Evolutionary conservation across 306 rosid genomes (phyloP).

Genomic region (Ziziphus jujuba): DNA sequence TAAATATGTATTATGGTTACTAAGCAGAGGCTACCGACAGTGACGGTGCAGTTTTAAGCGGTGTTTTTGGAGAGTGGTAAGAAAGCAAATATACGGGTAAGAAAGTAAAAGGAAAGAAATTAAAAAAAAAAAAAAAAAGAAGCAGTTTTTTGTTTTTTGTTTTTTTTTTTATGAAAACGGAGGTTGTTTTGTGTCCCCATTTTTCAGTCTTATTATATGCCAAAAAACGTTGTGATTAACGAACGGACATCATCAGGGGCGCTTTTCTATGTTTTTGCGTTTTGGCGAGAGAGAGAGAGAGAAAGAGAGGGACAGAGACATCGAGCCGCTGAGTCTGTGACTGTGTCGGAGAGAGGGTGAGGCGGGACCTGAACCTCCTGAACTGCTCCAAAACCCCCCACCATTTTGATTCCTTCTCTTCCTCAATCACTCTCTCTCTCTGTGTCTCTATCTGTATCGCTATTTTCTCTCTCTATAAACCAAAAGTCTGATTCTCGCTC

Average conservation of each 20-base stretch:
- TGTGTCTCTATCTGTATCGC: background rate
- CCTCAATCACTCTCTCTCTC: background rate
- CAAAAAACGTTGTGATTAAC: constrained; percentile 36
- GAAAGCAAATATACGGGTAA: too few species aligned
- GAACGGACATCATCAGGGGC: constrained; percentile 31
- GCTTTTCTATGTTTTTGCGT: constrained; percentile 18
- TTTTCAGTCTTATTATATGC: background rate
- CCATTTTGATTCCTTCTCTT: background rate
- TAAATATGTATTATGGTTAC: too few species aligned
- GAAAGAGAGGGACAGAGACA: constrained; percentile 20
- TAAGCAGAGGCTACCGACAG: too few species aligned
- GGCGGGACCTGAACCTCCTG: background rate
- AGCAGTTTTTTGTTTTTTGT: too few species aligned
- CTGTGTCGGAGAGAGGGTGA: constrained; percentile 29
- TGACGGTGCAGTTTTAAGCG: too few species aligned
- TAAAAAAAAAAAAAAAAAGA: too few species aligned
- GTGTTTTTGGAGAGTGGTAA: too few species aligned
- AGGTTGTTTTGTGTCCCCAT: background rate
- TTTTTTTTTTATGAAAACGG: background rate
- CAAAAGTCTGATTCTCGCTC: background rate
- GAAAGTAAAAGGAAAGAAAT: too few species aligned
- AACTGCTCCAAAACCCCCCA: background rate
- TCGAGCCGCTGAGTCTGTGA: constrained; percentile 6
- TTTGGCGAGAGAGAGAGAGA: too few species aligned
- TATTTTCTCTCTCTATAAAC: background rate